These are phyloP conservation scores for Fraxinus albicans DNA, from an alignment of 305 asterid genomes.

Conservation along the genomic window DNA sequence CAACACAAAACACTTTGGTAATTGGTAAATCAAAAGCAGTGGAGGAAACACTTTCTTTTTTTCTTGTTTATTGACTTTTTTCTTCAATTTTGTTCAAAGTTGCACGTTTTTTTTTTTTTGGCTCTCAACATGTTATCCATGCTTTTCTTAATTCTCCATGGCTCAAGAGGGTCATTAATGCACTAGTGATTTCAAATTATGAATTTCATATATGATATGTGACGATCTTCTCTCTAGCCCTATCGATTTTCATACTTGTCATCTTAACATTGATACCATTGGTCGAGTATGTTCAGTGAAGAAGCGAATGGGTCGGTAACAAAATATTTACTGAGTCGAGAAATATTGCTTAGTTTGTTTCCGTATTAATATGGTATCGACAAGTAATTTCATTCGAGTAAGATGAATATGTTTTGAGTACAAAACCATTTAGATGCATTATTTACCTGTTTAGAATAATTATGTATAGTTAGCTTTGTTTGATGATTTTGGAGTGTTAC, in stretches of 20 bases:
- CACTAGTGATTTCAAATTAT: background rate
- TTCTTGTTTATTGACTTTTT: background rate
- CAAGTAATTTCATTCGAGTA: too few species aligned
- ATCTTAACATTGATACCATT: background rate
- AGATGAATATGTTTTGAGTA: background rate
- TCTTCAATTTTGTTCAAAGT: background rate
- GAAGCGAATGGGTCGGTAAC: background rate
- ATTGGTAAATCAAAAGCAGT: background rate
- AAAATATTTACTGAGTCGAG: too few species aligned
- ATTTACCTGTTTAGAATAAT: background rate
- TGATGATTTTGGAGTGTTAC: background rate
- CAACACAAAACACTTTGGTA: background rate
- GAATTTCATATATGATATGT: background rate
- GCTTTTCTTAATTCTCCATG: background rate
- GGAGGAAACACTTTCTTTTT: slow-evolving; percentile 9
- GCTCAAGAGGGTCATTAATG: background rate
- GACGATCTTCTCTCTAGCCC: background rate
- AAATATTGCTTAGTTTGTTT: too few species aligned
- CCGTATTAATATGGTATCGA: too few species aligned
- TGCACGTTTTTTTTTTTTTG: background rate
- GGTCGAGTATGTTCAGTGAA: background rate
- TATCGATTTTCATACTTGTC: background rate
- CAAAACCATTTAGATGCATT: background rate
- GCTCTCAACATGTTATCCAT: background rate
- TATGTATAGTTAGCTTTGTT: background rate